Evolutionary conservation across 2,329 filamentous ascomycete genomes (phyloP), one percentile per base, ranked within the genome.

Genomic region (Aspergillus sp.): DNA sequence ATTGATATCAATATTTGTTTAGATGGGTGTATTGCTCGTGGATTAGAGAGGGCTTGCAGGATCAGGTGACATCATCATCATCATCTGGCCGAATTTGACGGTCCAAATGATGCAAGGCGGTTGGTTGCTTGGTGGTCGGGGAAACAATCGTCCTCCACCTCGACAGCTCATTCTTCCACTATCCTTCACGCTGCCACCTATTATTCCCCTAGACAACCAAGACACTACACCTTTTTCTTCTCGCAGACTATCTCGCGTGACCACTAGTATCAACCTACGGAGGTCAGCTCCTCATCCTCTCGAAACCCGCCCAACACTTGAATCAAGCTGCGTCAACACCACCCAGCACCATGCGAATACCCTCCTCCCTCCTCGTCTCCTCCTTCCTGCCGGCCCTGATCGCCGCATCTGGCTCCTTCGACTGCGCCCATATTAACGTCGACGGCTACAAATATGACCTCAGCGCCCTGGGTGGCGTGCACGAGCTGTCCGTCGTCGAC

Each of bases 381-480:
- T 43, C 62, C 14, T 45, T 67, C 10, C 50, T 70, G 9, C 55
- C 69, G 14, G 48, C 60, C n/a, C 55, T 72, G 11, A 59, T 58
- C 9, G 54, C 66, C 9, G 70, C 70, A 1, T 42, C 60, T 38
- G 65, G 58, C 48, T 10, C 25, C 25, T 72, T 76, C 57, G 68
- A 75, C 58, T 76, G 74, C 63, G 53, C 59, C 5, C 47, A 71
- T 31, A 67, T 76, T 49, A 64, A 61, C 23, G 57, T 66, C 20
- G 67, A 72, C 45, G 62, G 61, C 34, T 65, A 70, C 59, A 71
- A 70, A 52, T 76, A 73, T 49, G 68, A 76, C 50, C 60, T 76
- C 25, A 71, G 65, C 34, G 58, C 65, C 32, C 61, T 76, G 40
- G 66, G 64, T 38, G 72, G 72, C 10, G 69, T 71, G 2, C 74